Evolutionary conservation across 306 rosid species (phyloP).

Genomic region (Aeschynomene evenia): DNA sequence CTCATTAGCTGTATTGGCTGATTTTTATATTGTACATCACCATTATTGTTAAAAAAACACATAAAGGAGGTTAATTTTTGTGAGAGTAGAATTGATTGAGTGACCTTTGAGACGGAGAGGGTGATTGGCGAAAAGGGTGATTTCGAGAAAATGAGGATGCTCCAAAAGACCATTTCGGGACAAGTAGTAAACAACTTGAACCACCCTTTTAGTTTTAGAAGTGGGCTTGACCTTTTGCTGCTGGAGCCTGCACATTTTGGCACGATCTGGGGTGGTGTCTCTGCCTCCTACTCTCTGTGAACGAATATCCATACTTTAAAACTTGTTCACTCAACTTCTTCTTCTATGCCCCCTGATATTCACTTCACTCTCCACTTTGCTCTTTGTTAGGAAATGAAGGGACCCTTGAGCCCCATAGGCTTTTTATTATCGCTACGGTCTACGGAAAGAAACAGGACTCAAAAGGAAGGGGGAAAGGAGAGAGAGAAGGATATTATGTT

Average conservation of each 20-base stretch:
- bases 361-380: background rate
- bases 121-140: constrained; percentile 58
- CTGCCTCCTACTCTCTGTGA: constrained; percentile 49
- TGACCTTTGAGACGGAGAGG: constrained; percentile 80
- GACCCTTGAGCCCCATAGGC: background rate
- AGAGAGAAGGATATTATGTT: no score
- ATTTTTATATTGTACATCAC: no score
- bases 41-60: no score
- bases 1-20: no score
- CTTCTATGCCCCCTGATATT: no score
- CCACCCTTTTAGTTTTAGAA: constrained; percentile 53
- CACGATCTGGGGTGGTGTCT: constrained; percentile 64
- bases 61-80: background rate
- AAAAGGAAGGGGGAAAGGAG: no score
- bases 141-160: constrained; percentile 87
- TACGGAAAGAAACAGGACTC: no score
- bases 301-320: constrained; percentile 49
- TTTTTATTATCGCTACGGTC: no score
- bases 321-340: background rate
- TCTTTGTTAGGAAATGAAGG: background rate
- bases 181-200: constrained; percentile 82
- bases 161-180: constrained; percentile 81
- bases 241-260: constrained; percentile 46
- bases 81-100: no score
- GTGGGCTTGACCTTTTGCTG: constrained; percentile 46